Conservation (phyloP, 2,329 filamentous ascomycete genomes). For the Alternaria triticina region DNA sequence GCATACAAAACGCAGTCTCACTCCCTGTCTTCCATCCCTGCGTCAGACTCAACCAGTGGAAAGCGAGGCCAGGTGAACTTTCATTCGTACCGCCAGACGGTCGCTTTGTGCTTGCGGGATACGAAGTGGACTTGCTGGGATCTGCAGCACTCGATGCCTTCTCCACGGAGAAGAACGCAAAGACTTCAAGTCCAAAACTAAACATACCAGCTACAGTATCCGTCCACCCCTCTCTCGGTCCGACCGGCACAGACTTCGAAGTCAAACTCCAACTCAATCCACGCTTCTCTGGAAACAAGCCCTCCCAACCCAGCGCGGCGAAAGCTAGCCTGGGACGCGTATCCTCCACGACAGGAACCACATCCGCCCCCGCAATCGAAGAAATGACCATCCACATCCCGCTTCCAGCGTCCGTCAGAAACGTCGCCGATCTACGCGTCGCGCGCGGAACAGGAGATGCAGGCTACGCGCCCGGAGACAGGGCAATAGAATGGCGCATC, state of each 20-base stretch:
- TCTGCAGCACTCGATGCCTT: conserved; percentile 58
- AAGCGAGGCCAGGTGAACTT: conserved; percentile 85
- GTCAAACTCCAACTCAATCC: conserved; percentile 75
- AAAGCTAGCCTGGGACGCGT: conserved; percentile 30
- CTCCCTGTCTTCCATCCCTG: conserved; percentile 96
- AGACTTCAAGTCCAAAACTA: conserved; percentile 58
- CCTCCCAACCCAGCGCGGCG: conserved; percentile 48
- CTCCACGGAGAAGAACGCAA: conserved; percentile 30
- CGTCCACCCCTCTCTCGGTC: conserved; percentile 79
- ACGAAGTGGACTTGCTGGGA: conserved; percentile 89
- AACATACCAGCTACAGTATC: conserved; percentile 84
- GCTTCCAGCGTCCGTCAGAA: conserved; percentile 78
- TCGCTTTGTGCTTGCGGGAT: conserved; percentile 89
- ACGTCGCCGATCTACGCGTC: conserved; percentile 80
- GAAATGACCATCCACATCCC: conserved; percentile 80
- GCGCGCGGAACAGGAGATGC: conserved; percentile 83
- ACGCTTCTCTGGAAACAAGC: conserved; percentile 48
- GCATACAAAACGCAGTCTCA: conserved; percentile 76
- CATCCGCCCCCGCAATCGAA: conserved; percentile 62
- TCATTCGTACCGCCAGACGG: conserved; percentile 96
- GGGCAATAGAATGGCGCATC: conserved; percentile 81
- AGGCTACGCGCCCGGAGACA: conserved; percentile 75
- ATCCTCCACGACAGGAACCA: conserved; percentile 38
- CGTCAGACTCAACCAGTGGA: conserved; percentile 88
- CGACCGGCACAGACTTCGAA: conserved; percentile 83